Evolutionary conservation across 2,329 filamentous ascomycete genomes (phyloP).

Genomic region (Ilyonectria mors-panacis): DNA sequence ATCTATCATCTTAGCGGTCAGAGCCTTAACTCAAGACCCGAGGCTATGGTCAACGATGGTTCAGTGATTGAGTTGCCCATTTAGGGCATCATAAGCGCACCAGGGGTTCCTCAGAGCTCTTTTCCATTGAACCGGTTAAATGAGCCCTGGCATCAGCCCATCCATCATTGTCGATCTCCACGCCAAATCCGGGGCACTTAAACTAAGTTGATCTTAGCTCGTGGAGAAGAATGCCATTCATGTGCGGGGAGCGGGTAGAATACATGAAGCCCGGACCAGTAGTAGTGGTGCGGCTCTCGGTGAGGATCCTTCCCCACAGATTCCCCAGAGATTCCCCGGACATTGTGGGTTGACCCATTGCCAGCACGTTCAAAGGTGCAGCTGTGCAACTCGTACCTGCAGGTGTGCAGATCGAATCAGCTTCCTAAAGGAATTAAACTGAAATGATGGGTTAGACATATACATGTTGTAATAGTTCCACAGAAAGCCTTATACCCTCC

Average conservation of each 20-base stretch:
- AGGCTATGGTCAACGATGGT: neutral
- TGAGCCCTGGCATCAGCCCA: conserved; percentile 1
- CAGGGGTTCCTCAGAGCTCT: neutral
- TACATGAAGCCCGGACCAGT: conserved; percentile 1
- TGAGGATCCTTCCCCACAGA: conserved; percentile 13
- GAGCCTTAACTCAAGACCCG: neutral
- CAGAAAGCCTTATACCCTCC: neutral
- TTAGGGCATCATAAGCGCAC: conserved; percentile 16
- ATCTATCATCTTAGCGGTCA: neutral
- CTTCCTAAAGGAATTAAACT: too few relatives aligned
- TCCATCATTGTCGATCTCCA: neutral
- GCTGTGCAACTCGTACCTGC: too few relatives aligned
- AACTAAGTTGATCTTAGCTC: conserved; percentile 4
- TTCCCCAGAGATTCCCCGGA: conserved; percentile 24
- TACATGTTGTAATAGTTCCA: neutral
- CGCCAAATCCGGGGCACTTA: conserved; percentile 1
- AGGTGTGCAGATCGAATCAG: too few relatives aligned
- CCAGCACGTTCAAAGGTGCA: neutral
- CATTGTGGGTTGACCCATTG: neutral
- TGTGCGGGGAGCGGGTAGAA: conserved; percentile 5
- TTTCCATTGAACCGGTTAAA: neutral
- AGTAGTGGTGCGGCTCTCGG: conserved; percentile 20
- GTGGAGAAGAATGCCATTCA: conserved; percentile 16
- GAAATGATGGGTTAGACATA: too few relatives aligned
- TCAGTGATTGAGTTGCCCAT: neutral